Percentiles rank a stretch among this genome's conserved stretches.
phyloP scores from a whole-genome alignment of 179 eudicot species.

The Gypsophila paniculata region DNA sequence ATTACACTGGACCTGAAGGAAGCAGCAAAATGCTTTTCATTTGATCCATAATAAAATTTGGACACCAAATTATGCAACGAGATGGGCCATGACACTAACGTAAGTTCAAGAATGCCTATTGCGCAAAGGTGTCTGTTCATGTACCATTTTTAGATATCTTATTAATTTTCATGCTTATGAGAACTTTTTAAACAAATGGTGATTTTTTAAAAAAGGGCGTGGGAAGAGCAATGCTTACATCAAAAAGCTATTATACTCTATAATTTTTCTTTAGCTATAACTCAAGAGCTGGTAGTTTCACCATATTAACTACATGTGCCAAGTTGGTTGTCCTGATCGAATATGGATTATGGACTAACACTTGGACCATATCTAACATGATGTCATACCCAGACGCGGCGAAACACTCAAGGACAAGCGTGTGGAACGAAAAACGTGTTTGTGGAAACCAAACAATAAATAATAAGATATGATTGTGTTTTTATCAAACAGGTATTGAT shows the following conservation, averaged over 20 bases:
- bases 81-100: background rate
- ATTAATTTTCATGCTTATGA: background rate
- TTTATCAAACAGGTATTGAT: too few species aligned
- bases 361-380: background rate
- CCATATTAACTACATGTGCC: background rate
- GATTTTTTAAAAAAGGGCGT: background rate
- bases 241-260: background rate
- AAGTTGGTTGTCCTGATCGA: background rate
- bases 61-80: constrained; percentile 1
- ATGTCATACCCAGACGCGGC: too few species aligned
- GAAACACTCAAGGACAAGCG: too few species aligned
- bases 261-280: background rate
- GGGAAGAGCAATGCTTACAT: background rate
- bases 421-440: too few species aligned
- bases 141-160: background rate
- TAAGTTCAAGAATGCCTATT: background rate
- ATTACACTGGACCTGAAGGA: constrained; percentile 71
- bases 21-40: constrained; percentile 11
- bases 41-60: constrained; percentile 4
- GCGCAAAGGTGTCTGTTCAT: background rate
- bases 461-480: background rate
- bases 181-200: background rate
- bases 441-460: too few species aligned
- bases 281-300: background rate
- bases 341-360: too few species aligned